These are phyloP conservation scores for Ophiosphaerella herpotricha DNA, from an alignment of 2,329 filamentous ascomycete genomes.

Conservation along the genomic window DNA sequence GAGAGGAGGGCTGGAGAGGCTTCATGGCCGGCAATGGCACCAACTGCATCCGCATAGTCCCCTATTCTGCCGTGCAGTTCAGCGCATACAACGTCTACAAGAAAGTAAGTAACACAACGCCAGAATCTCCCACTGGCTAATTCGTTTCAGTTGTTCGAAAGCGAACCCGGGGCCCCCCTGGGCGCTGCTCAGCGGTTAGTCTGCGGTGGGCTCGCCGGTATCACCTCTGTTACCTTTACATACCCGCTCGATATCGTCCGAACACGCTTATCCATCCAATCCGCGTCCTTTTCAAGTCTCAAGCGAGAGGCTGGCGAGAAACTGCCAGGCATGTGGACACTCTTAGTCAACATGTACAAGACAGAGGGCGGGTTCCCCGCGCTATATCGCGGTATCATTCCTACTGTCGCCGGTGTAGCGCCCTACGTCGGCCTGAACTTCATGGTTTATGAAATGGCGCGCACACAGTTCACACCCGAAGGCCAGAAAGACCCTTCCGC, in stretches of 20 bases:
- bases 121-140: slow-evolving; percentile 12
- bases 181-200: slow-evolving; percentile 74
- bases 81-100: slow-evolving; percentile 98
- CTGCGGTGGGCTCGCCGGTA: slow-evolving; percentile 90
- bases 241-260: slow-evolving; percentile 98
- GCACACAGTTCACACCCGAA: slow-evolving; percentile 81
- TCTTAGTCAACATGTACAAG: slow-evolving; percentile 82
- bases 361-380: slow-evolving; percentile 84
- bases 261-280: slow-evolving; percentile 93
- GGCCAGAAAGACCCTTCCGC: slow-evolving; percentile 83
- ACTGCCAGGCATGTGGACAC: slow-evolving; percentile 90
- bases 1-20: slow-evolving; percentile 92
- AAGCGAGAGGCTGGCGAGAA: slow-evolving; percentile 55
- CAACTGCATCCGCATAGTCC: slow-evolving; percentile 97
- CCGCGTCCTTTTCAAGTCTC: slow-evolving; percentile 87
- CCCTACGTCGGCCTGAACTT: slow-evolving; percentile 98
- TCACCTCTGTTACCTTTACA: slow-evolving; percentile 92
- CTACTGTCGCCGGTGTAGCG: slow-evolving; percentile 92
- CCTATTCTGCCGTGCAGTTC: slow-evolving; percentile 97
- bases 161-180: slow-evolving; percentile 73
- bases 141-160: slow-evolving; percentile 70
- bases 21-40: slow-evolving; percentile 98
- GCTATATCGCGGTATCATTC: slow-evolving; percentile 92
- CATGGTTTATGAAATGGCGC: slow-evolving; percentile 93
- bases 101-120: slow-evolving; percentile 62